Evolutionary conservation across 768 basidiomycete genomes (phyloP).

Genomic region (Tylopilus plumbeoviolaceoides): DNA sequence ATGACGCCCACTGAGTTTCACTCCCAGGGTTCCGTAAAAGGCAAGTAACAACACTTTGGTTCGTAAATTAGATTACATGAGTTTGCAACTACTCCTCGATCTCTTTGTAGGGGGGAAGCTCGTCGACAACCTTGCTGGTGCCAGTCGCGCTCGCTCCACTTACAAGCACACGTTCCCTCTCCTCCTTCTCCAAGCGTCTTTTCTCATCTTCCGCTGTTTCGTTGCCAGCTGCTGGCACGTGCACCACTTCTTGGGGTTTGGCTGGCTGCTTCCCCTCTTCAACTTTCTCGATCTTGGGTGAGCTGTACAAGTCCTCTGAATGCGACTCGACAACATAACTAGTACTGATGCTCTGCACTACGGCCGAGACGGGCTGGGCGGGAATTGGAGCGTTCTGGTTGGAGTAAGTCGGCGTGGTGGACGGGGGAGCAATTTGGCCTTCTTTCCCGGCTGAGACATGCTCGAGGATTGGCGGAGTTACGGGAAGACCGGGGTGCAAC

Average conservation of each 20-base stretch:
- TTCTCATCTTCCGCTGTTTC: slow-evolving; percentile 60
- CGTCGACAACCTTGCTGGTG: slow-evolving; percentile 25
- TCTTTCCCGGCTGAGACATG: slow-evolving; percentile 9
- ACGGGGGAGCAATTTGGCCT: slow-evolving; percentile 5
- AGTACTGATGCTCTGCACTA: slow-evolving; percentile 1
- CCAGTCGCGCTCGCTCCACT: slow-evolving; percentile 6
- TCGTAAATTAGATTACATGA: neutral
- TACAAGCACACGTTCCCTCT: slow-evolving; percentile 50
- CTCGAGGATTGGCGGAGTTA: slow-evolving; percentile 40
- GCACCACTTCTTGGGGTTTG: slow-evolving; percentile 49
- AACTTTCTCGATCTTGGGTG: slow-evolving; percentile 43
- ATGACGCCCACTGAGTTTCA: neutral
- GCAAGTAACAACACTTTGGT: slow-evolving; percentile 8
- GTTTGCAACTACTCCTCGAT: slow-evolving; percentile 13
- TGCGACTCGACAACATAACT: slow-evolving; percentile 15
- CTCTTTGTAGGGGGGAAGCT: slow-evolving; percentile 45
- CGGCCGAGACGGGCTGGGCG: slow-evolving; percentile 30
- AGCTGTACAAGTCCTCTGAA: slow-evolving; percentile 29
- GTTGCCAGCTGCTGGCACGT: slow-evolving; percentile 31
- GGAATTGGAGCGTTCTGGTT: slow-evolving; percentile 25
- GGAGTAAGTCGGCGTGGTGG: slow-evolving; percentile 1
- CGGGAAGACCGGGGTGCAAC: slow-evolving; percentile 35
- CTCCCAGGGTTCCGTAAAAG: slow-evolving; percentile 18
- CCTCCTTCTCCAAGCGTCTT: slow-evolving; percentile 59
- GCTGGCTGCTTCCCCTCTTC: slow-evolving; percentile 68